Conservation (phyloP, 768 basidiomycete species). For the Punctularia strigosozonata region DNA sequence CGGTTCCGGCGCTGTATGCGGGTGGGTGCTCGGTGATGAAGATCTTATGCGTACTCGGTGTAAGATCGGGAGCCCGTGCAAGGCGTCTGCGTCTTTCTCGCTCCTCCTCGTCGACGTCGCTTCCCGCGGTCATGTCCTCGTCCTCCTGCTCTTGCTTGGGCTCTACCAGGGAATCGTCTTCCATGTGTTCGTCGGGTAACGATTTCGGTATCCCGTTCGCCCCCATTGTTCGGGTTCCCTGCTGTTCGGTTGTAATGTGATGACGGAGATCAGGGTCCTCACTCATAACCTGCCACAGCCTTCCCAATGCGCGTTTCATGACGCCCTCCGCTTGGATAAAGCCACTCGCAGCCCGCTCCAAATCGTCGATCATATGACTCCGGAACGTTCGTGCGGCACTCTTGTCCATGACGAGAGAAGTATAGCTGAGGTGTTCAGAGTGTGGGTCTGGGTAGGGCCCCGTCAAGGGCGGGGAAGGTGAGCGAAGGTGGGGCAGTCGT, state of each 20-base stretch:
- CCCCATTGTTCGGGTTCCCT: no score
- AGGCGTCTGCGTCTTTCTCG: no score
- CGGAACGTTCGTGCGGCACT: constrained; percentile 78
- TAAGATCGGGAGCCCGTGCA: constrained; percentile 54
- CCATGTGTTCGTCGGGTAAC: no score
- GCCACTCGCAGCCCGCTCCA: constrained; percentile 72
- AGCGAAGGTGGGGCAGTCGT: constrained; percentile 61
- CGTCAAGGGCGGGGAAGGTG: constrained; percentile 67
- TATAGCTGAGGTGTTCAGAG: constrained; percentile 59
- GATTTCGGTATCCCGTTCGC: no score
- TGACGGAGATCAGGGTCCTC: constrained; percentile 48
- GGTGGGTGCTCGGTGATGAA: constrained; percentile 47
- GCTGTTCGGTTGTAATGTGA: no score
- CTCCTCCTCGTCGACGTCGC: constrained; percentile 25
- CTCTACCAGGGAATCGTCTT: constrained; percentile 29
- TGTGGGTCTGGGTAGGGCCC: constrained; percentile 67
- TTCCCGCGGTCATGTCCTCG: constrained; percentile 36
- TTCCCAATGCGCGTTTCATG: constrained; percentile 62
- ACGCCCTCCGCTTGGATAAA: constrained; percentile 76
- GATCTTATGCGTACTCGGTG: constrained; percentile 51
- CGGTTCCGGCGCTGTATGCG: no score
- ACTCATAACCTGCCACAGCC: constrained; percentile 72
- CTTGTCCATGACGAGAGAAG: constrained; percentile 80
- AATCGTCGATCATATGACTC: constrained; percentile 62
- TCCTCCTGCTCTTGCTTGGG: constrained; percentile 64